Percentiles rank a stretch among this genome's conserved stretches.
Evolutionary conservation across 805 yeast species (phyloP).

Genomic region (Cyberlindnera maclurae): DNA sequence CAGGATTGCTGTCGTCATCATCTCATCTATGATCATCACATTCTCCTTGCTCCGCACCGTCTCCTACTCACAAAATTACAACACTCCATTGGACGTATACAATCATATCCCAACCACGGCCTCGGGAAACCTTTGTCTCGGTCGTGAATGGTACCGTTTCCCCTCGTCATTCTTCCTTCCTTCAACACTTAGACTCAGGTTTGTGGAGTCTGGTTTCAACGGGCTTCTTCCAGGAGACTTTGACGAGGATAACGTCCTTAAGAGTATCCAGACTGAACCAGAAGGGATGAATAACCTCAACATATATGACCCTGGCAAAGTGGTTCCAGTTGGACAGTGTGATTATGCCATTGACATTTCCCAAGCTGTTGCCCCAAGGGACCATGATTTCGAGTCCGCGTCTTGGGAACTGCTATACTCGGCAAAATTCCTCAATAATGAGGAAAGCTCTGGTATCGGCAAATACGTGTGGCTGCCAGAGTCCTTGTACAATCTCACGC

Average conservation of each 20-base stretch:
- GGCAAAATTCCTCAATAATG: constrained; percentile 29
- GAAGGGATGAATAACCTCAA: constrained; percentile 71
- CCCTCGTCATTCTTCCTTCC: constrained; percentile 84
- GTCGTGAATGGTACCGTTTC: constrained; percentile 91
- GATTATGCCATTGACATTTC: constrained; percentile 65
- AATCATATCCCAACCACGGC: constrained; percentile 30
- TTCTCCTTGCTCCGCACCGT: constrained; percentile 45
- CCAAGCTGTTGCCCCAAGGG: constrained; percentile 32
- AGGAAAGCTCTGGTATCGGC: constrained; percentile 45
- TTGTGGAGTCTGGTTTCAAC: constrained; percentile 70
- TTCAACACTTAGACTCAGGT: constrained; percentile 52
- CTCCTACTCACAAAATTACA: constrained; percentile 59
- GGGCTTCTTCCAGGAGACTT: constrained; percentile 90
- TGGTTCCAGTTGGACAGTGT: constrained; percentile 46
- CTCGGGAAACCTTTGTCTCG: constrained; percentile 65
- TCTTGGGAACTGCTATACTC: constrained; percentile 40
- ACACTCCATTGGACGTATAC: constrained; percentile 64
- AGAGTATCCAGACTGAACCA: constrained; percentile 45
- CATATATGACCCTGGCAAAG: constrained; percentile 51
- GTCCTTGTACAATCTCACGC: constrained; percentile 20
- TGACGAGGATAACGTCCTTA: constrained; percentile 32
- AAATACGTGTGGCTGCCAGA: constrained; percentile 47
- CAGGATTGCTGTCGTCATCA: neutral
- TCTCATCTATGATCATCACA: constrained; percentile 12
- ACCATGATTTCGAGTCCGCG: constrained; percentile 3